A percentile compares a stretch with the other conserved stretches of the same genome.
Conservation (phyloP, 352 stramenopile species). For the Phytophthora tentaculata region DNA sequence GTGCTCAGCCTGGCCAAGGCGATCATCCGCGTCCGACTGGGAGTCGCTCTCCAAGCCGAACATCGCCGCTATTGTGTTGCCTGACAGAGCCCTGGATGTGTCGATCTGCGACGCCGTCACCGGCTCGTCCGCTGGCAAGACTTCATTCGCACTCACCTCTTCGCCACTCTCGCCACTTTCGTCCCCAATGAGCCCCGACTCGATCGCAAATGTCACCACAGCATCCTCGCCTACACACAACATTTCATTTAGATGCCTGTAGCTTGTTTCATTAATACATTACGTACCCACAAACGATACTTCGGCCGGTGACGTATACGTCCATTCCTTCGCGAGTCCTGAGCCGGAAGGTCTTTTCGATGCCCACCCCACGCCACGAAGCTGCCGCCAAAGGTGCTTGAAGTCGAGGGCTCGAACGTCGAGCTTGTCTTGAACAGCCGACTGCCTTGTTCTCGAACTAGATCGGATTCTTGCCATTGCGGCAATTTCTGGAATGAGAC, state of each 20-base stretch:
- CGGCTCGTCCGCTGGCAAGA: not conserved
- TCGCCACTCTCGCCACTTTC: not conserved
- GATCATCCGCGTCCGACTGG: not conserved
- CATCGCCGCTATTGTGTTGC: not conserved
- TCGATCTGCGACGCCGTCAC: not conserved
- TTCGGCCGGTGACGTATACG: not conserved
- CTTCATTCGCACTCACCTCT: not conserved
- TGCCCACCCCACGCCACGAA: not conserved
- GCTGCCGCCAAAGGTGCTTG: constrained; percentile 1
- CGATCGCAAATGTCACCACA: not conserved
- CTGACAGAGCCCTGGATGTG: not conserved
- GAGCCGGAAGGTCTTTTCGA: not conserved
- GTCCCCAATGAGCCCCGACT: not conserved
- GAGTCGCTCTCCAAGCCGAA: not conserved
- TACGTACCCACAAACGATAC: not conserved
- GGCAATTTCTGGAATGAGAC: constrained; percentile 8
- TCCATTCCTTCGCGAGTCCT: not conserved
- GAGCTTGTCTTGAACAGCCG: not conserved
- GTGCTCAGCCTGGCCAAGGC: not conserved
- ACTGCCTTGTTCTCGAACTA: not conserved
- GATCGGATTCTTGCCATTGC: not conserved
- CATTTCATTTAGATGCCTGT: not conserved
- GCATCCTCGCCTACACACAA: not conserved
- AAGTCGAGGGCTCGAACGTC: not conserved
- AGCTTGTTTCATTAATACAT: not conserved